Evolutionary conservation across 75 land plant species (phyloP), one percentile per base, ranked within the genome.

Genomic region (Selaginella moellendorffii): DNA sequence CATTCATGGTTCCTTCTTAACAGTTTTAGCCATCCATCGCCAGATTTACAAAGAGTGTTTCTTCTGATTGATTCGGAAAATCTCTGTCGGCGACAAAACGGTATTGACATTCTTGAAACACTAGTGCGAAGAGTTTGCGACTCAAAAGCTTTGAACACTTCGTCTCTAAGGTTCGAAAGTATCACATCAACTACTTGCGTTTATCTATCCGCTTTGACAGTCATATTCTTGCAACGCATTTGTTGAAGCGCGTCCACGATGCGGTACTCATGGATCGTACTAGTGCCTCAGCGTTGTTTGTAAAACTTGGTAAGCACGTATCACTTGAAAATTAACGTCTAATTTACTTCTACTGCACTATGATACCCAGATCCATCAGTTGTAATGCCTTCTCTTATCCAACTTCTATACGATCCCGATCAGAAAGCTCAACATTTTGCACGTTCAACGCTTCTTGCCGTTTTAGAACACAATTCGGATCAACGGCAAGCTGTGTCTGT

Each of bases 361-460:
- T n/a, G n/a, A n/a, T n/a, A n/a, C 77, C 64, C 75, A 88, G 93
- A 85, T 65, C 83, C 88, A 27, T 18, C 74, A 0, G 67, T 85
- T 46, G 82, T 85, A 52, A 63, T 88, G 59, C 77, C 88, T 63
- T 27, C 77, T 28, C 61, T 88, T 27, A 68, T 88, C 10, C 70
- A 63, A 2, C 72, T 76, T 26, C 54, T 82, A 27, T 82, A 71
- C 65, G 79, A 78, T 29, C 29, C 69, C 17, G 63, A 82, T 72
- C 74, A 64, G 20, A 77, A 68, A 28, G 77, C 75, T 24, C 64
- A 65, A 25, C 64, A 72, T 29, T 71, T 78, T 61, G 81, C 88
- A 25, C 54, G 80, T 68, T 62, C 73, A 67, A 75, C 80, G 25
- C 52, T 85, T n/a, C 30, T 76, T 27, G 63, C 74, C 27, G 63